Evolutionary conservation across 345 rosid species (phyloP).

Genomic region (Salix koriyanagi): DNA sequence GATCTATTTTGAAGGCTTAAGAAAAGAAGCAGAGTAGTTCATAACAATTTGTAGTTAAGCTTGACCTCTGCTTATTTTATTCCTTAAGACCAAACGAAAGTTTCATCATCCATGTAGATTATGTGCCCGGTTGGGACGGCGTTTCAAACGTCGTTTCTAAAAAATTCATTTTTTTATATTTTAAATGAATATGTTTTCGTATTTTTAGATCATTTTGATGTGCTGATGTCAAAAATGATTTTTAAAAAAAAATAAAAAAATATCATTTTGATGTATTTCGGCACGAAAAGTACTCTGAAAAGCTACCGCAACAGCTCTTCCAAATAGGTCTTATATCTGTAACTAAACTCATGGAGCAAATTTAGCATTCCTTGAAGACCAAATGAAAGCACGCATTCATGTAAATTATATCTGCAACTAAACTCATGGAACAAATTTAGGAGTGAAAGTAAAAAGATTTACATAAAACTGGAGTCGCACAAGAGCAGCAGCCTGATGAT

Average conservation of each 20-base stretch:
- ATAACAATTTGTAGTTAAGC: background rate
- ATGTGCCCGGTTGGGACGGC: too few species aligned
- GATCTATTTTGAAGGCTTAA: background rate
- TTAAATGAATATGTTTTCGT: too few species aligned
- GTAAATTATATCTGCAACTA: slow-evolving; percentile 5
- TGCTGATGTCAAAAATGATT: too few species aligned
- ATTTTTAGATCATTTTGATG: too few species aligned
- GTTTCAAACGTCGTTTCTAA: too few species aligned
- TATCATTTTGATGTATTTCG: too few species aligned
- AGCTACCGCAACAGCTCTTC: too few species aligned
- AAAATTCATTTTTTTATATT: too few species aligned
- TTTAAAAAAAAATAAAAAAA: too few species aligned
- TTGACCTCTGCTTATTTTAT: background rate
- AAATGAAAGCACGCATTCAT: background rate
- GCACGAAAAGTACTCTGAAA: too few species aligned
- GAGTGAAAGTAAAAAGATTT: slow-evolving; percentile 10
- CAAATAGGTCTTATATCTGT: background rate
- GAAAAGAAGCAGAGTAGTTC: background rate
- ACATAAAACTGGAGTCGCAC: slow-evolving; percentile 6
- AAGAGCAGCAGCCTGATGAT: background rate
- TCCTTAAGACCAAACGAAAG: background rate
- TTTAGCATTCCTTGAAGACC: background rate
- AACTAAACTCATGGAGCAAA: slow-evolving; percentile 5
- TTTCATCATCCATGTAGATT: slow-evolving; percentile 1
- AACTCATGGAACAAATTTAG: background rate